Conservation (phyloP, 73 alveolate genomes). For the Breviolum minutum region DNA sequence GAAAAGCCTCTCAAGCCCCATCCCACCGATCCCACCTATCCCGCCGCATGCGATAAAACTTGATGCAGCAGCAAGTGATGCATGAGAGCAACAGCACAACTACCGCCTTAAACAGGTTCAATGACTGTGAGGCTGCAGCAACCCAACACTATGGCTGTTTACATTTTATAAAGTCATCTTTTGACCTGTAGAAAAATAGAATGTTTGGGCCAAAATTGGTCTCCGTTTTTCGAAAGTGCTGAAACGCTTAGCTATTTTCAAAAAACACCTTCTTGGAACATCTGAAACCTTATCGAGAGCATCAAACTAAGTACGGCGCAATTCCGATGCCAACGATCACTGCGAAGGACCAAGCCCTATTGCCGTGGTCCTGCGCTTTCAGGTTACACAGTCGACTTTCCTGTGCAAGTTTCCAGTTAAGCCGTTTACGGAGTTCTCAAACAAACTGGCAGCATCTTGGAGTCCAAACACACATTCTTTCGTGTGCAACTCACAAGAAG, state of each 20-base stretch:
- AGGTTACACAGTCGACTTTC: neutral
- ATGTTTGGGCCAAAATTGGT: too few relatives aligned
- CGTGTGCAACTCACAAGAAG: too few relatives aligned
- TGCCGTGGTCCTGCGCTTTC: slow-evolving; percentile 45
- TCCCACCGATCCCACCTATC: neutral
- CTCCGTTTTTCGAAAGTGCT: neutral
- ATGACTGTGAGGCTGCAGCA: too few relatives aligned
- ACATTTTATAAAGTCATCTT: neutral
- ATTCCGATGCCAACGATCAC: slow-evolving; percentile 17
- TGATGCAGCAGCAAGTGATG: slow-evolving; percentile 43
- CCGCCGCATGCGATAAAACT: slow-evolving; percentile 46
- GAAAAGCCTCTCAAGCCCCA: neutral
- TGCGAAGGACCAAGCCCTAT: slow-evolving; percentile 40
- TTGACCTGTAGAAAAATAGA: neutral
- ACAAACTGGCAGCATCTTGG: too few relatives aligned
- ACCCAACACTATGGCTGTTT: neutral
- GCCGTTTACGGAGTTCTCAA: too few relatives aligned
- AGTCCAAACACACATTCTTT: too few relatives aligned
- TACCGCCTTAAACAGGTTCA: neutral
- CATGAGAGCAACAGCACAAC: neutral
- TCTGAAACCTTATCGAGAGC: too few relatives aligned
- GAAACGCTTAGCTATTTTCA: neutral
- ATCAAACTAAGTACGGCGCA: neutral
- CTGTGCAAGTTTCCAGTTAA: neutral
- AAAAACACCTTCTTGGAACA: too few relatives aligned